A percentile compares a stretch with the other conserved stretches of the same genome.
These are phyloP conservation scores for Diaporthe batatas DNA, from an alignment of 2,329 filamentous ascomycete species.

Conservation along the genomic window DNA sequence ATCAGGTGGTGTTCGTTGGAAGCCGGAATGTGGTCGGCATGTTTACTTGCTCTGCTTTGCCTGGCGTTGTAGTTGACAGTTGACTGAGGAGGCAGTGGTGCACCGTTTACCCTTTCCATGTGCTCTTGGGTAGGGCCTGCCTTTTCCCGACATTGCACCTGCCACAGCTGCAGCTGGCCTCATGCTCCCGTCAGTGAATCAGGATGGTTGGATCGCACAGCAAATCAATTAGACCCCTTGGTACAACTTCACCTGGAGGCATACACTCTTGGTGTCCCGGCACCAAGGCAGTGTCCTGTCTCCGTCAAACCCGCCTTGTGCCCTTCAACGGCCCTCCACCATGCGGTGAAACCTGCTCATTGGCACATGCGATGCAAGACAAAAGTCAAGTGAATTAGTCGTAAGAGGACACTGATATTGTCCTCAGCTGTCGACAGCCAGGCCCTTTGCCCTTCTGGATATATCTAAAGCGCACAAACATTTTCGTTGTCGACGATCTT, in stretches of 20 bases:
- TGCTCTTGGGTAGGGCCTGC: neutral
- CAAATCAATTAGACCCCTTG: neutral
- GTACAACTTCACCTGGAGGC: conserved; percentile 31
- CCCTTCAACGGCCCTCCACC: conserved; percentile 19
- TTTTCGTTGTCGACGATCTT: conserved; percentile 14
- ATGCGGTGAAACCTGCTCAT: conserved; percentile 33
- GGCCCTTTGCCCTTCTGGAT: conserved; percentile 16
- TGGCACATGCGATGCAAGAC: conserved; percentile 28
- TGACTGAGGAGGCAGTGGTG: neutral
- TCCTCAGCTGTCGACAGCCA: conserved; percentile 13
- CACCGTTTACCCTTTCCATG: conserved; percentile 35
- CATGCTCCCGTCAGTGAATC: neutral
- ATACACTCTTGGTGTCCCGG: conserved; percentile 20
- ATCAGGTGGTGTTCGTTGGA: conserved; percentile 10
- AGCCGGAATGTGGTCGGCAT: conserved; percentile 2
- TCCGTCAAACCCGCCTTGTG: conserved; percentile 15
- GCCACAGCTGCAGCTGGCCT: conserved; percentile 9
- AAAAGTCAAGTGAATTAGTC: conserved; percentile 33
- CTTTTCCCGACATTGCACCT: conserved; percentile 9
- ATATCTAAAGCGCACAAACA: conserved; percentile 33
- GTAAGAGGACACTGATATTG: conserved; percentile 9
- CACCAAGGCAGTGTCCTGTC: conserved; percentile 8
- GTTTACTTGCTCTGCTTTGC: conserved; percentile 22
- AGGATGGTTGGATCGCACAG: conserved; percentile 2
- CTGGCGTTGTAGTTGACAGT: neutral